Conservation (phyloP, 2,329 filamentous ascomycete genomes). For the Venturia oleaginea region DNA sequence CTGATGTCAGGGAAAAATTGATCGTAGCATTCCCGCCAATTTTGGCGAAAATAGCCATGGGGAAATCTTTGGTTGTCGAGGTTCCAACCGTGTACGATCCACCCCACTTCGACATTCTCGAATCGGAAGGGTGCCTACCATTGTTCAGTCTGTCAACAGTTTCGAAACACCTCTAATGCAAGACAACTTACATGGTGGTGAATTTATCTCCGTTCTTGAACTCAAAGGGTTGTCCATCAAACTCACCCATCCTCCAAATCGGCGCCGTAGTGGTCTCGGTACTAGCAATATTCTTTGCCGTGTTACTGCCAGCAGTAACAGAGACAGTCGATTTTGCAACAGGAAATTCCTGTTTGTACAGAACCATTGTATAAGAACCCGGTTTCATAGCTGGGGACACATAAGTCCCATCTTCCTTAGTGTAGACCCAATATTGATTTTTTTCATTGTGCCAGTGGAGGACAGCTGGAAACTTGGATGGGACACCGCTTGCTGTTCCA, state of each 20-base stretch:
- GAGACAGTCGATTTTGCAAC: conserved; percentile 38
- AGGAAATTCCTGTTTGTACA: conserved; percentile 51
- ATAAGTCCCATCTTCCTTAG: conserved; percentile 46
- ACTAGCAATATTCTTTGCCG: conserved; percentile 43
- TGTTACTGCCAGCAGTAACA: conserved; percentile 42
- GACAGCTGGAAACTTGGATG: conserved; percentile 44
- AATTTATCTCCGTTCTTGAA: conserved; percentile 57
- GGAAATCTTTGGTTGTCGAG: conserved; percentile 44
- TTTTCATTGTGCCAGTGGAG: conserved; percentile 56
- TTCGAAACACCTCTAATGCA: background rate
- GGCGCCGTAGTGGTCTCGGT: conserved; percentile 40
- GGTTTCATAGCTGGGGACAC: conserved; percentile 59
- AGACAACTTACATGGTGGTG: background rate
- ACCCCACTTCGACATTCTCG: conserved; percentile 53
- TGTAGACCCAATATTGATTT: conserved; percentile 58
- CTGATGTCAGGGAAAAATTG: conserved; percentile 46
- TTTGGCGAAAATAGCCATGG: conserved; percentile 57
- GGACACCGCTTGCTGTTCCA: conserved; percentile 51
- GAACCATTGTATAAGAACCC: conserved; percentile 59
- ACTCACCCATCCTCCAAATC: conserved; percentile 56
- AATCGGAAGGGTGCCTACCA: conserved; percentile 59
- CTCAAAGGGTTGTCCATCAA: conserved; percentile 49
- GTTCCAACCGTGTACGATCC: conserved; percentile 53
- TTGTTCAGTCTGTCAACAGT: conserved; percentile 37
- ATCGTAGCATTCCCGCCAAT: conserved; percentile 54